A percentile compares a stretch with the other conserved stretches of the same genome.
phyloP scores from a whole-genome alignment of 2,329 filamentous ascomycete species.

The Penicillium sp. region DNA sequence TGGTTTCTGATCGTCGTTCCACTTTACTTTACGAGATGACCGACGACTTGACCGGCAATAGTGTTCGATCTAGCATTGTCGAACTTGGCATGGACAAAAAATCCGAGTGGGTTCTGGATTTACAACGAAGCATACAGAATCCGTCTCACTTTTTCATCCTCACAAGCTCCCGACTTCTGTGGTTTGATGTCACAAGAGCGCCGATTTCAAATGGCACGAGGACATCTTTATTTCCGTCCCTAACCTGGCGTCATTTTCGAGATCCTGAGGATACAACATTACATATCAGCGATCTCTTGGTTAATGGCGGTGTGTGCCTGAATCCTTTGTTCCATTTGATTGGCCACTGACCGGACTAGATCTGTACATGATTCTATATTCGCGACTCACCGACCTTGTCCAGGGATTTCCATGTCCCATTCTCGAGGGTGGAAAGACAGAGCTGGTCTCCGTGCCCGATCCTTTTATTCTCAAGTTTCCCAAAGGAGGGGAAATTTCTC shows the following conservation, averaged over 20 bases:
- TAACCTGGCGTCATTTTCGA: conserved; percentile 56
- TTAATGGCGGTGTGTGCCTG: conserved; percentile 31
- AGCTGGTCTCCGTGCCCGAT: conserved; percentile 29
- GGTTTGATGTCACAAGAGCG: conserved; percentile 41
- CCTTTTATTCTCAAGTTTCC: conserved; percentile 35
- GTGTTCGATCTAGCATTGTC: conserved; percentile 28
- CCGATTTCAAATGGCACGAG: conserved; percentile 15
- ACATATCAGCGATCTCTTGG: conserved; percentile 34
- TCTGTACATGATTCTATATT: conserved; percentile 41
- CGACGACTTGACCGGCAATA: conserved; percentile 28
- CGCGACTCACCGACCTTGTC: conserved; percentile 36
- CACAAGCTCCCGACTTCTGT: conserved; percentile 52
- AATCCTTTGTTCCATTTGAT: background rate
- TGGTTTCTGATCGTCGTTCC: conserved; percentile 53
- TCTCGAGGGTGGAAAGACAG: conserved; percentile 19
- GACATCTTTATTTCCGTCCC: conserved; percentile 37
- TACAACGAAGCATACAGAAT: conserved; percentile 45
- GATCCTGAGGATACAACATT: conserved; percentile 54
- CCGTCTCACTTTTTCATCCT: conserved; percentile 51
- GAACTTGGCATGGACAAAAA: conserved; percentile 36
- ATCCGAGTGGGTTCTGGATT: conserved; percentile 56
- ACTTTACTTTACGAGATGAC: conserved; percentile 38
- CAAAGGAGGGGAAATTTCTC: conserved; percentile 5
- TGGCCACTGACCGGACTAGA: conserved; percentile 25
- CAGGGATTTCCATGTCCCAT: conserved; percentile 33